A percentile compares a stretch with the other conserved stretches of the same genome.
phyloP scores from a whole-genome alignment of 345 rosid species.

The Acer saccharum region DNA sequence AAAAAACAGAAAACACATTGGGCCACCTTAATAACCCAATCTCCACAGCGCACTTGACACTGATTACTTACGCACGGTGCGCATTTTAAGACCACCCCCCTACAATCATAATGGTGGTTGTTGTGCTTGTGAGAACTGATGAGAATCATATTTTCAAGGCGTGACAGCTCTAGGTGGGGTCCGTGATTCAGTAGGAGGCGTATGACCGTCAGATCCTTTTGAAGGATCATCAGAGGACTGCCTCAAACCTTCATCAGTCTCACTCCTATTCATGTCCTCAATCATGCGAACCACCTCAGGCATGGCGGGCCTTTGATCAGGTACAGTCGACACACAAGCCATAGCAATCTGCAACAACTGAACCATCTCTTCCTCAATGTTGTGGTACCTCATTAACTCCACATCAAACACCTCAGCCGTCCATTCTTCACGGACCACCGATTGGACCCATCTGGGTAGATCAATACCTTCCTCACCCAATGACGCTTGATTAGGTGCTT shows the following conservation, averaged over 20 bases:
- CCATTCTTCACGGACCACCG: constrained; percentile 98
- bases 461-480: constrained; percentile 97
- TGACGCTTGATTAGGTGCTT: constrained; percentile 93
- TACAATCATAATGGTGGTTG: background rate
- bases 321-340: constrained; percentile 84
- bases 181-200: constrained; percentile 76
- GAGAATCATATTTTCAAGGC: constrained; percentile 32
- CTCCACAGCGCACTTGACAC: constrained; percentile 30
- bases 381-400: constrained; percentile 88
- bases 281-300: constrained; percentile 86
- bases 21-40: constrained; percentile 11
- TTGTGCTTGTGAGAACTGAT: background rate
- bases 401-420: constrained; percentile 96
- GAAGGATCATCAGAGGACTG: constrained; percentile 98
- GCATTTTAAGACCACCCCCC: constrained; percentile 5
- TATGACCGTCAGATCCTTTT: constrained; percentile 85
- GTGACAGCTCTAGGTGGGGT: constrained; percentile 62
- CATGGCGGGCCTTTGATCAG: constrained; percentile 92
- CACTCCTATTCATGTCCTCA: constrained; percentile 81
- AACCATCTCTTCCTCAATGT: constrained; percentile 98
- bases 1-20: constrained; percentile 17
- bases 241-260: constrained; percentile 74
- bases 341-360: constrained; percentile 93
- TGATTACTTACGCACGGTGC: constrained; percentile 36
- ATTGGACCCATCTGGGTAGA: constrained; percentile 95